A percentile compares a stretch with the other conserved stretches of the same genome.
phyloP scores from a whole-genome alignment of 2,329 filamentous ascomycete species.

The Didymella arachidicola region DNA sequence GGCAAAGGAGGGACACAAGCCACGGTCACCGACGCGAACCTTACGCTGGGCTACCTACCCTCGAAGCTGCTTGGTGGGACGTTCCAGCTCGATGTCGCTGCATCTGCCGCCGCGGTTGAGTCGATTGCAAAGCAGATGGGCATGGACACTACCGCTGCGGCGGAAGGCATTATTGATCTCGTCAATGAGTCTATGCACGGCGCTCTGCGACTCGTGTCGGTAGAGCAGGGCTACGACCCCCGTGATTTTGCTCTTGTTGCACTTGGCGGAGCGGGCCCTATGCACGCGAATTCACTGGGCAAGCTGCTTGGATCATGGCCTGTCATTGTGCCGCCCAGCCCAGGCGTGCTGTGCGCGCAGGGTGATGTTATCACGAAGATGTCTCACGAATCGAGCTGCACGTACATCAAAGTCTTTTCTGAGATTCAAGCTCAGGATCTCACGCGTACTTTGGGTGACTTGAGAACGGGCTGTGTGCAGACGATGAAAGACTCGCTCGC shows the following conservation, averaged over 20 bases:
- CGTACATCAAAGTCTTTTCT: conserved; percentile 55
- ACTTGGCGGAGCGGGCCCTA: conserved; percentile 60
- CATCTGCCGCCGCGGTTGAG: conserved; percentile 54
- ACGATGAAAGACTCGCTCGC: conserved; percentile 52
- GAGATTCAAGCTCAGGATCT: conserved; percentile 49
- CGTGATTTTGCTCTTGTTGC: conserved; percentile 61
- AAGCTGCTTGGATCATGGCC: conserved; percentile 60
- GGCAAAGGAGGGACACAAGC: conserved; percentile 56
- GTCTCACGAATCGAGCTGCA: conserved; percentile 57
- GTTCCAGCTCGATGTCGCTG: conserved; percentile 55
- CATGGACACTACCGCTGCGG: conserved; percentile 53
- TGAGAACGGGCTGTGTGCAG: conserved; percentile 50
- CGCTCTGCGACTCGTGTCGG: conserved; percentile 59
- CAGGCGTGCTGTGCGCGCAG: conserved; percentile 60
- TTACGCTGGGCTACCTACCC: conserved; percentile 59
- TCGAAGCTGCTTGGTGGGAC: conserved; percentile 56
- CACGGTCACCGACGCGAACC: conserved; percentile 61
- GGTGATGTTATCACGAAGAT: conserved; percentile 61
- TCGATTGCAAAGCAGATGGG: conserved; percentile 57
- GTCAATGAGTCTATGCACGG: conserved; percentile 63
- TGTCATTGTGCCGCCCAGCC: conserved; percentile 61
- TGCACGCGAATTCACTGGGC: conserved; percentile 61
- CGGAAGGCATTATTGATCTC: conserved; percentile 59
- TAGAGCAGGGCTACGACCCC: conserved; percentile 62
- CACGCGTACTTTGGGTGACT: conserved; percentile 39